These are phyloP conservation scores for Aspergillus ibericus DNA, from an alignment of 2,329 filamentous ascomycete species.

Conservation along the genomic window DNA sequence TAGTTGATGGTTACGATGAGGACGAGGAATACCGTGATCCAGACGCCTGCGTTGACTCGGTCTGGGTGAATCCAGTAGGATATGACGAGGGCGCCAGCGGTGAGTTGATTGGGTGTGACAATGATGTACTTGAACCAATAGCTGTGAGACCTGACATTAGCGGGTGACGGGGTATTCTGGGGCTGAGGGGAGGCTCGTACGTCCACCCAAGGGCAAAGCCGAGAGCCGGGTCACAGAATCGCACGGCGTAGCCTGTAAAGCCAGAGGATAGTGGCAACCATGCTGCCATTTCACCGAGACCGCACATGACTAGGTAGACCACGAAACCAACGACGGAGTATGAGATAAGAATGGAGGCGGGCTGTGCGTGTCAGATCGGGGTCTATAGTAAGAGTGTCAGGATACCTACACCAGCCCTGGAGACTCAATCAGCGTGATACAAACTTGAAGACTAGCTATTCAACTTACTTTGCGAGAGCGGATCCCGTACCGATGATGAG, in stretches of 20 bases:
- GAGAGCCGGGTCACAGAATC: conserved; percentile 77
- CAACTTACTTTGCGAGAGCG: conserved; percentile 37
- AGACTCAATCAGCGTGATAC: background rate
- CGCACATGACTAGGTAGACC: conserved; percentile 79
- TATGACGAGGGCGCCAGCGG: conserved; percentile 75
- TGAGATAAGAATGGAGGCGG: conserved; percentile 45
- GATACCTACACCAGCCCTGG: conserved; percentile 39
- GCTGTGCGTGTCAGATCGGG: conserved; percentile 21
- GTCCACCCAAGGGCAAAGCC: conserved; percentile 76
- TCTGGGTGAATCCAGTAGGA: conserved; percentile 71
- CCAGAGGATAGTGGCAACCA: conserved; percentile 77
- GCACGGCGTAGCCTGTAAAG: conserved; percentile 77
- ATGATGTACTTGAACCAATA: conserved; percentile 79
- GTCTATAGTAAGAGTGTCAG: background rate
- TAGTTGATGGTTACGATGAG: conserved; percentile 66
- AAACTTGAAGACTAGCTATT: background rate
- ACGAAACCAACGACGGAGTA: conserved; percentile 52
- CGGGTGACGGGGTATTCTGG: conserved; percentile 14
- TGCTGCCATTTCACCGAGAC: conserved; percentile 79
- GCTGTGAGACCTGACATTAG: conserved; percentile 20
- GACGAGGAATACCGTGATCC: conserved; percentile 70
- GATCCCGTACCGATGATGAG: conserved; percentile 44
- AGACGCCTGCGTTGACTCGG: conserved; percentile 73
- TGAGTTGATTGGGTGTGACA: conserved; percentile 80
- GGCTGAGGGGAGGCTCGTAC: conserved; percentile 39